phyloP scores from a whole-genome alignment of 768 basidiomycete species.

The Boletellus emodensis region DNA sequence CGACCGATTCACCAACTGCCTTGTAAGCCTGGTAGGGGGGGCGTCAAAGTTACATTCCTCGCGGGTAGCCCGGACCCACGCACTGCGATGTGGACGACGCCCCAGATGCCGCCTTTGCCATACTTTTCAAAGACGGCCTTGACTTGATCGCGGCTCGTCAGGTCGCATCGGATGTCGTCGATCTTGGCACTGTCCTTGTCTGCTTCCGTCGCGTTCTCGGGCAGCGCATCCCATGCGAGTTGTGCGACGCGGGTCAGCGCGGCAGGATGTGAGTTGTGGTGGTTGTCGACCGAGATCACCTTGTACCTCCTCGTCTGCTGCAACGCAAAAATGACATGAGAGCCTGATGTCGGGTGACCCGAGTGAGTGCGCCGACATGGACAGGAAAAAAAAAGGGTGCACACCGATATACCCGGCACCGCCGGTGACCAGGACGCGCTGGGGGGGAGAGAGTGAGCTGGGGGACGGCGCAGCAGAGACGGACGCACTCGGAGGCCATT shows the following conservation, averaged over 20 bases:
- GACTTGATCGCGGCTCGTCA: conserved; percentile 69
- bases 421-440: conserved; percentile 70
- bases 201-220: conserved; percentile 55
- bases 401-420: conserved; percentile 90
- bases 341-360: conserved; percentile 49
- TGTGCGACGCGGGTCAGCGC: conserved; percentile 74
- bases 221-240: conserved; percentile 73
- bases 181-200: conserved; percentile 74
- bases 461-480: not conserved
- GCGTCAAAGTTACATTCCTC: not conserved
- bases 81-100: conserved; percentile 92
- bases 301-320: conserved; percentile 87
- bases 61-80: conserved; percentile 29
- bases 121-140: conserved; percentile 79
- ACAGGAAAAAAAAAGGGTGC: conserved; percentile 10
- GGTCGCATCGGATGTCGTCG: conserved; percentile 66
- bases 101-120: conserved; percentile 90
- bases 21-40: conserved; percentile 73
- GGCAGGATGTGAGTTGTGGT: conserved; percentile 82
- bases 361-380: not conserved
- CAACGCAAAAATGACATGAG: conserved; percentile 86
- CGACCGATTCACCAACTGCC: conserved; percentile 94
- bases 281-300: conserved; percentile 93
- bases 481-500: conserved; percentile 46
- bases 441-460: conserved; percentile 10